Evolutionary conservation across 1,139 yeast species (phyloP).

Genomic region (Meyerozyma sp.): DNA sequence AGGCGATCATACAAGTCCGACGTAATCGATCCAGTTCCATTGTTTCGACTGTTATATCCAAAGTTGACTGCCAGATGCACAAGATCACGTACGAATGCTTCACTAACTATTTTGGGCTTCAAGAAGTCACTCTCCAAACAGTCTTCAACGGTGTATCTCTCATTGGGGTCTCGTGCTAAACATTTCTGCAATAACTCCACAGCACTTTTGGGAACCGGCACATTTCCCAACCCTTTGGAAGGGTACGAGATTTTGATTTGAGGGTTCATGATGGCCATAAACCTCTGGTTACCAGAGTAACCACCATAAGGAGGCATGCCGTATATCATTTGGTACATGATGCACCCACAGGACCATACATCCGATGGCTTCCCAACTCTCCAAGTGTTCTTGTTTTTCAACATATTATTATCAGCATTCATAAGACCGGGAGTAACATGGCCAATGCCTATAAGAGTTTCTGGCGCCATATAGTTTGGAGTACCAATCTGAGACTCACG

Average conservation of each 20-base stretch:
- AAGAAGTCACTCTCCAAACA: conserved; percentile 57
- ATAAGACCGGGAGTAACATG: conserved; percentile 25
- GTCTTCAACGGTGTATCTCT: conserved; percentile 62
- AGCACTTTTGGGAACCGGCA: conserved; percentile 61
- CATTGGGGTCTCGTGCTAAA: conserved; percentile 63
- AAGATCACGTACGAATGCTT: conserved; percentile 60
- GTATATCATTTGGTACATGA: conserved; percentile 90
- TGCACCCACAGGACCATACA: conserved; percentile 98
- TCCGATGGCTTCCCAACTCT: conserved; percentile 94
- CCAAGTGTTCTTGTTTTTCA: conserved; percentile 46
- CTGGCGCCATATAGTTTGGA: conserved; percentile 98
- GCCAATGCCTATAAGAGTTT: conserved; percentile 68
- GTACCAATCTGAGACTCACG: conserved; percentile 93
- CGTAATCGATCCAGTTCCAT: conserved; percentile 29
- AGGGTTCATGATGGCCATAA: conserved; percentile 84
- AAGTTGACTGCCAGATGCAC: conserved; percentile 72
- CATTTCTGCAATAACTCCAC: conserved; percentile 72
- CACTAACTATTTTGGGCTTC: conserved; percentile 69
- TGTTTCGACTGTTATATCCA: conserved; percentile 43
- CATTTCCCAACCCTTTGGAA: conserved; percentile 55
- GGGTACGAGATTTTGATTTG: conserved; percentile 74
- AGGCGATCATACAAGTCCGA: conserved; percentile 38
- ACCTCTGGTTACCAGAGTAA: conserved; percentile 72
- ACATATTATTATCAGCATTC: conserved; percentile 3
- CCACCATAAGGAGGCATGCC: conserved; percentile 89